Evolutionary conservation across 1,284 basidiomycete species (phyloP), one percentile per base, ranked within the genome.

Genomic region (Boletus sp.): DNA sequence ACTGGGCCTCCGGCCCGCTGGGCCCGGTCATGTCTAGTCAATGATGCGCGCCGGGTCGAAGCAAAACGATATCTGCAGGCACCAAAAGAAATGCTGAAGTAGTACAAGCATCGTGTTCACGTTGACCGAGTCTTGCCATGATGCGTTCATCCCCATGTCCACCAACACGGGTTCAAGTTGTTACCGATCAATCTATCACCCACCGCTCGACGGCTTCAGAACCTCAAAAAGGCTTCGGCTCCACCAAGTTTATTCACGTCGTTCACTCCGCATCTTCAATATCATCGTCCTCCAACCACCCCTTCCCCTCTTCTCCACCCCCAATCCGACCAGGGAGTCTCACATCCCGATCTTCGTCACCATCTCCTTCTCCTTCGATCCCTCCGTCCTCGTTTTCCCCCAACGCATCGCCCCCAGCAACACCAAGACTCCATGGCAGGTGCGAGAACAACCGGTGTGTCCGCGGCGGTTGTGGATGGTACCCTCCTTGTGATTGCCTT

Each of bases 271-370:
- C 59, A 25, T 89, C 85, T 64, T 88, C 86, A 58, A 91, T 91
- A 68, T 90, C 88, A 69, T 91, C 89, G 21, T 77, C 80, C 57
- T 88, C 85, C 67, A 90, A 69, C 85, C 86, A 90, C 17, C 81
- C 83, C n/a, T 81, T 59, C 28, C 59, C 56, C 23, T 67, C 67
- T 13, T 66, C 70, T 27, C 71, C 70, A 40, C 65, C 70, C 28
- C 70, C 62, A 54, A 64, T 47, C 28, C 57, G 56, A 44, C 61
- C 50, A 2, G 59, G 67, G 21, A 71, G 66, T 25, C 68, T 71
- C 58, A 70, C 52, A 21, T 67, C 69, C 19, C 69, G 52, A 17
- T 65, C 69, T 17, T 68, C 65, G 1, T 72, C 69, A 6, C 16
- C 58, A 27, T 38, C 35, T 0, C 28, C 58, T 1, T 67, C 56